Percentiles rank a stretch among this genome's conserved stretches.
phyloP scores from a whole-genome alignment of 768 basidiomycete genomes.

The Xerocomellus amylosporus region DNA sequence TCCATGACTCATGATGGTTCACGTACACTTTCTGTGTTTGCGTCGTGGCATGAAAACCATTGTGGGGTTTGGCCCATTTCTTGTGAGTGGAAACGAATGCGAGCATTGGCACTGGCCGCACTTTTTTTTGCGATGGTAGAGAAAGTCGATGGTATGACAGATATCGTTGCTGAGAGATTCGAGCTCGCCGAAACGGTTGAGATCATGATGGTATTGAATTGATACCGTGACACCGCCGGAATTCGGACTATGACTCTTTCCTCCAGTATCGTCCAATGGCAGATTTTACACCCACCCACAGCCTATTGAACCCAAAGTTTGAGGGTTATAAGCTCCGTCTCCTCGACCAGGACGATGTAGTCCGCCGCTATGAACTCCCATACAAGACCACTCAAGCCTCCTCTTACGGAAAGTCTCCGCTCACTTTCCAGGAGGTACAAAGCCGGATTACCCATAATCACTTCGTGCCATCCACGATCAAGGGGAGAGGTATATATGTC shows the following conservation, averaged over 20 bases:
- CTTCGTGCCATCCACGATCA: slow-evolving; percentile 48
- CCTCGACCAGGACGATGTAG: slow-evolving; percentile 56
- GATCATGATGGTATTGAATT: no score
- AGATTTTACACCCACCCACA: slow-evolving; percentile 44
- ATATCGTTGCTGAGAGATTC: no score
- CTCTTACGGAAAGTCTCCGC: slow-evolving; percentile 54
- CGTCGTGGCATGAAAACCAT: no score
- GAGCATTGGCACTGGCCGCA: no score
- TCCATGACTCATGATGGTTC: no score
- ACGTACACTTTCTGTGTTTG: no score
- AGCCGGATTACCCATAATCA: slow-evolving; percentile 86
- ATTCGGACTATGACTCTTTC: not conserved
- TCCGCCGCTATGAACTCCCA: slow-evolving; percentile 48
- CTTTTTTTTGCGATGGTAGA: no score
- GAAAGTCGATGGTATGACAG: no score
- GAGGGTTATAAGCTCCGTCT: slow-evolving; percentile 78
- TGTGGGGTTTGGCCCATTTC: no score
- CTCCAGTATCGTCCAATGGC: slow-evolving; percentile 24
- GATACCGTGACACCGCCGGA: no score
- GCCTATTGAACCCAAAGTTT: slow-evolving; percentile 76
- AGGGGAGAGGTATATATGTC: slow-evolving; percentile 58
- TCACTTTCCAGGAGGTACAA: slow-evolving; percentile 80
- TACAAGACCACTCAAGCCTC: slow-evolving; percentile 49
- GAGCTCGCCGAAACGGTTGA: no score
- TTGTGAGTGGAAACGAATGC: no score